Conservation (phyloP, 768 basidiomycete species). For the Kwoniella bestiolae region DNA sequence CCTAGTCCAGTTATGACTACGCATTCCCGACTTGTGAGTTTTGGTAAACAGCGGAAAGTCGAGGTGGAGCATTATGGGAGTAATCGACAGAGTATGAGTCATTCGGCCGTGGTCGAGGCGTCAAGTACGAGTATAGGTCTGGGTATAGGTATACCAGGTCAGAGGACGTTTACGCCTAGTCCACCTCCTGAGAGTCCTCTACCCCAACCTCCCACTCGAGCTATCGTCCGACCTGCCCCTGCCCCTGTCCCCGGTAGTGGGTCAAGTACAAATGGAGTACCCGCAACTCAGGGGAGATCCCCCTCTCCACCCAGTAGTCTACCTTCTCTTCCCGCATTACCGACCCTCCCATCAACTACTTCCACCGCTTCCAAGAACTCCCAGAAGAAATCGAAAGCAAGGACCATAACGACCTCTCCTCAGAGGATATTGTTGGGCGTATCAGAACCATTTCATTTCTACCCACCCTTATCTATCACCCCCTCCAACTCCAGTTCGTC, state of each 20-base stretch:
- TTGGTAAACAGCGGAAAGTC: slow-evolving; percentile 27
- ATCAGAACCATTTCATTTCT: slow-evolving; percentile 46
- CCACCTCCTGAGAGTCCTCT: slow-evolving; percentile 19
- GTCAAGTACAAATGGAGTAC: no score
- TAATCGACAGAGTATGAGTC: slow-evolving; percentile 9
- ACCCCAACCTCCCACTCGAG: slow-evolving; percentile 18
- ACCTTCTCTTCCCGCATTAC: slow-evolving; percentile 40
- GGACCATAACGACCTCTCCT: not conserved
- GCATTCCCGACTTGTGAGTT: slow-evolving; percentile 31
- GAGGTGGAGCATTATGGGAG: slow-evolving; percentile 14
- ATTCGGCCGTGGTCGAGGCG: slow-evolving; percentile 19
- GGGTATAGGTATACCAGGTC: slow-evolving; percentile 2
- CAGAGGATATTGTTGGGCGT: slow-evolving; percentile 44
- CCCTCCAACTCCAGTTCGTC: slow-evolving; percentile 23
- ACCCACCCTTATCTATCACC: slow-evolving; percentile 34
- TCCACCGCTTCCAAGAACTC: slow-evolving; percentile 7
- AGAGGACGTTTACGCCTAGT: not conserved
- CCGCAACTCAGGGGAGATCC: slow-evolving; percentile 22
- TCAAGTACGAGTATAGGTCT: slow-evolving; percentile 15
- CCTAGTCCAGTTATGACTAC: slow-evolving; percentile 30
- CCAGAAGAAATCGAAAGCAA: not conserved
- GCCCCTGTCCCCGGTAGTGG: no score
- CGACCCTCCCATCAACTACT: slow-evolving; percentile 12
- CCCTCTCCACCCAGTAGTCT: slow-evolving; percentile 31
- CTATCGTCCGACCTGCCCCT: slow-evolving; percentile 5